Evolutionary conservation across 2,329 filamentous ascomycete species (phyloP).

Genomic region (Colletotrichum agaves): DNA sequence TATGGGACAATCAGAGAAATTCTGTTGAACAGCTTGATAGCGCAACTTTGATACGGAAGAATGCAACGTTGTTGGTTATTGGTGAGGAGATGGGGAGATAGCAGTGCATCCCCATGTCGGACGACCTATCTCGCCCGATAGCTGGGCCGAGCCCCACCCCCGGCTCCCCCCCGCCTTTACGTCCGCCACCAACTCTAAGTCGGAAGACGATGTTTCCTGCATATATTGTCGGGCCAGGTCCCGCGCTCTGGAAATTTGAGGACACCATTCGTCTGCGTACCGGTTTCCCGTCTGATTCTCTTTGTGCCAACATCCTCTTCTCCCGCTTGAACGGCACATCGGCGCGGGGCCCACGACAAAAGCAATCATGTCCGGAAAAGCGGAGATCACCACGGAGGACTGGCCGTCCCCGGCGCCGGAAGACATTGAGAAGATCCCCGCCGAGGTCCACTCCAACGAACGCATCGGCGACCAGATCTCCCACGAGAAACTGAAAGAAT

Average conservation of each 20-base stretch:
- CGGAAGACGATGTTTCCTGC: neutral
- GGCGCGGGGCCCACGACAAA: neutral
- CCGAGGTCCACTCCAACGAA: conserved; percentile 14
- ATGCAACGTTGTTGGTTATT: conserved; percentile 33
- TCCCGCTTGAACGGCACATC: neutral
- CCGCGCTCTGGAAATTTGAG: neutral
- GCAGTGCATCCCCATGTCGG: neutral
- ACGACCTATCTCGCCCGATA: conserved; percentile 26
- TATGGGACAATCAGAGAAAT: conserved; percentile 19
- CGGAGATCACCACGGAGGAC: conserved; percentile 20
- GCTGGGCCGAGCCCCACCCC: conserved; percentile 28
- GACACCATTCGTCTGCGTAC: too few relatives aligned
- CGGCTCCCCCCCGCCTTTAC: conserved; percentile 28
- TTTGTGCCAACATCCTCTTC: neutral
- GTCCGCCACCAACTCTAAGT: conserved; percentile 29
- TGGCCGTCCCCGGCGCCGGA: conserved; percentile 22
- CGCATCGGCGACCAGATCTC: conserved; percentile 50
- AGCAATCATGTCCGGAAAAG: conserved; percentile 32
- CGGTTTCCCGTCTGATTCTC: neutral
- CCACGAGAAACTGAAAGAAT: conserved; percentile 50
- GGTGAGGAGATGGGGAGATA: conserved; percentile 12
- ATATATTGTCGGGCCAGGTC: conserved; percentile 18
- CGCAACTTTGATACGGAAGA: conserved; percentile 24
- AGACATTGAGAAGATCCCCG: conserved; percentile 31
- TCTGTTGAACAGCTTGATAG: conserved; percentile 12